Percentiles rank a stretch among this genome's conserved stretches.
phyloP scores from a whole-genome alignment of 2,329 filamentous ascomycete genomes.

The Cladosporium sp. region DNA sequence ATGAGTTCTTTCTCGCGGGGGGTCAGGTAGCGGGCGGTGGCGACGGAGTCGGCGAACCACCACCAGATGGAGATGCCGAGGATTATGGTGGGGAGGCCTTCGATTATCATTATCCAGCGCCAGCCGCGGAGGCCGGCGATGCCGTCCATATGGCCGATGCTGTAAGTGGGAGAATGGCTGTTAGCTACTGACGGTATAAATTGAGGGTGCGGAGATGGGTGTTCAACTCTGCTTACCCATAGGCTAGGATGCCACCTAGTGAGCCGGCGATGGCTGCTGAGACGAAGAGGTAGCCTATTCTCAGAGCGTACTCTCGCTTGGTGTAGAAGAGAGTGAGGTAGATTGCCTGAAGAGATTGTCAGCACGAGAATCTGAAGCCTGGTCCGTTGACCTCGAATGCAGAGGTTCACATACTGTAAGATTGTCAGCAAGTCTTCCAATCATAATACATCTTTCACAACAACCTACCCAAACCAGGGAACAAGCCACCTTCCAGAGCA shows the following conservation, averaged over 20 bases:
- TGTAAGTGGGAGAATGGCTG: not conserved
- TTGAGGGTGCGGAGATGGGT: not conserved
- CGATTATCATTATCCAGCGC: constrained; percentile 65
- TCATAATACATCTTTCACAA: not conserved
- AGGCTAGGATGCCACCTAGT: constrained; percentile 39
- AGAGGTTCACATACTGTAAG: not conserved
- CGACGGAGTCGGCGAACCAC: constrained; percentile 63
- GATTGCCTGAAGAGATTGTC: constrained; percentile 2
- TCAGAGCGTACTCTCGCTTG: constrained; percentile 42
- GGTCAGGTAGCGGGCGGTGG: constrained; percentile 62
- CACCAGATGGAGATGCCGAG: constrained; percentile 19
- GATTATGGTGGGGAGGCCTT: constrained; percentile 16
- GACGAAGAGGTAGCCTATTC: constrained; percentile 49
- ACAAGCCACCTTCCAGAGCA: constrained; percentile 29
- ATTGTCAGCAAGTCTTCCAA: not conserved
- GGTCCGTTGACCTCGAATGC: not conserved
- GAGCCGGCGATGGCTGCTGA: constrained; percentile 50
- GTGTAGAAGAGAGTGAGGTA: constrained; percentile 52
- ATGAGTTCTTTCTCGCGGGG: constrained; percentile 62
- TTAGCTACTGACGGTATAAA: not conserved
- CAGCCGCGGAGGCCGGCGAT: constrained; percentile 63
- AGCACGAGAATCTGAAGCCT: not conserved
- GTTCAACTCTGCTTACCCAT: constrained; percentile 37
- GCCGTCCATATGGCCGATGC: constrained; percentile 70
- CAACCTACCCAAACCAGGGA: constrained; percentile 17